Percentiles rank a stretch among this genome's conserved stretches.
These are phyloP conservation scores for Prunus fruticosa DNA, from an alignment of 306 rosid species.

Conservation along the genomic window DNA sequence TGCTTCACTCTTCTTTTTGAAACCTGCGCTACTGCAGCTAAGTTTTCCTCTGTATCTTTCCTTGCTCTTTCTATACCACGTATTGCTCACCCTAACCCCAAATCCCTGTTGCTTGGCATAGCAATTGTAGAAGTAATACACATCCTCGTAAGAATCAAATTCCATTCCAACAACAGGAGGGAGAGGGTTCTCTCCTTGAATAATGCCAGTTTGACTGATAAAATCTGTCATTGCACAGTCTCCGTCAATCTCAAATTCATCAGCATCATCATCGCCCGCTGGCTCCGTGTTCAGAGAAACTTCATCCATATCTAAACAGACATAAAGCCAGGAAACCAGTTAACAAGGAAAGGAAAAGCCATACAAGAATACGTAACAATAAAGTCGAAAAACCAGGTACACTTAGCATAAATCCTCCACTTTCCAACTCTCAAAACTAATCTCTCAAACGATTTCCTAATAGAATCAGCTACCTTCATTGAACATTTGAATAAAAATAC, in stretches of 20 bases:
- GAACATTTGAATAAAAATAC: not conserved
- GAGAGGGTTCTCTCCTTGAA: slow-evolving; percentile 55
- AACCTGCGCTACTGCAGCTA: slow-evolving; percentile 83
- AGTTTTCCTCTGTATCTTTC: slow-evolving; percentile 79
- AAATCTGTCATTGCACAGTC: slow-evolving; percentile 53
- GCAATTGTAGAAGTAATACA: slow-evolving; percentile 70
- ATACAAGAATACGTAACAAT: not conserved
- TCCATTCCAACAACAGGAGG: slow-evolving; percentile 79
- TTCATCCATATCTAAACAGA: slow-evolving; percentile 45
- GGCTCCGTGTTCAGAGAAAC: slow-evolving; percentile 67
- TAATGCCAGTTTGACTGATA: slow-evolving; percentile 42
- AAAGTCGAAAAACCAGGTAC: not conserved
- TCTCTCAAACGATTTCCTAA: not conserved
- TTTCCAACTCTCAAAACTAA: not conserved
- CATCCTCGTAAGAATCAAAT: slow-evolving; percentile 70
- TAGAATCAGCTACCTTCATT: not conserved
- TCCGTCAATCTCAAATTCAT: slow-evolving; percentile 53
- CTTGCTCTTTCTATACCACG: slow-evolving; percentile 74
- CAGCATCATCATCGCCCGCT: slow-evolving; percentile 53
- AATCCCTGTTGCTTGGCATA: slow-evolving; percentile 76
- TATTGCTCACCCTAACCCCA: slow-evolving; percentile 74
- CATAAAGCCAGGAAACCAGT: not conserved
- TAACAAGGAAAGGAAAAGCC: not conserved
- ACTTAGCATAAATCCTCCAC: not conserved
- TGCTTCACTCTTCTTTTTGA: slow-evolving; percentile 72